Evolutionary conservation across 768 basidiomycete genomes (phyloP).

Genomic region (Crassisporium funariophilum): DNA sequence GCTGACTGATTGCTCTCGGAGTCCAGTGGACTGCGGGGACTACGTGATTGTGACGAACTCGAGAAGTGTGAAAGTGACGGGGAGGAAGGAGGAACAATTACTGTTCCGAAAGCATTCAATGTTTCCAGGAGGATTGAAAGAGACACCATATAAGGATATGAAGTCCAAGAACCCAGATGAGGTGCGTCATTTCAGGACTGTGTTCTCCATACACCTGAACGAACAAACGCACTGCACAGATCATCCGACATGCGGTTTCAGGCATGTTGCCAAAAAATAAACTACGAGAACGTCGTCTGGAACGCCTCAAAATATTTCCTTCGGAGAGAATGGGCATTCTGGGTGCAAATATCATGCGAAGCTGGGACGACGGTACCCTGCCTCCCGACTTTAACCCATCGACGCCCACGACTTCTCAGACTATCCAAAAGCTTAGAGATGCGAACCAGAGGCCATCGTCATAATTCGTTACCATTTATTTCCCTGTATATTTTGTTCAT

Average conservation of each 20-base stretch:
- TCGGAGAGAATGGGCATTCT: conserved; percentile 77
- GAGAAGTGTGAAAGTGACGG: conserved; percentile 79
- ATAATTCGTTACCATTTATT: no score
- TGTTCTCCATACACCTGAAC: conserved; percentile 1
- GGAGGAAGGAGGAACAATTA: conserved; percentile 85
- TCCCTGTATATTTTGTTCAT: conserved; percentile 4
- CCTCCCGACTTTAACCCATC: conserved; percentile 49
- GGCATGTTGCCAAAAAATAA: conserved; percentile 99
- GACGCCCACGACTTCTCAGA: conserved; percentile 40
- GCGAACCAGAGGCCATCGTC: conserved; percentile 18
- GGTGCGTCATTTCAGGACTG: conserved; percentile 49
- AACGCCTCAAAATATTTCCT: conserved; percentile 86
- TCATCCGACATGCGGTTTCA: conserved; percentile 93
- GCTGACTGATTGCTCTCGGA: not conserved
- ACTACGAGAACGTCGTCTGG: conserved; percentile 84
- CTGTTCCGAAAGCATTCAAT: conserved; percentile 89
- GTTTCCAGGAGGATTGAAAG: conserved; percentile 92
- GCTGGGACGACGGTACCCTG: conserved; percentile 83
- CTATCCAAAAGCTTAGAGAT: conserved; percentile 36
- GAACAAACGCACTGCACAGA: conserved; percentile 47
- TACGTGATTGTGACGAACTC: conserved; percentile 96
- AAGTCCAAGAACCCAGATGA: conserved; percentile 86
- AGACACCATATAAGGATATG: conserved; percentile 84
- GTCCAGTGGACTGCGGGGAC: conserved; percentile 92
- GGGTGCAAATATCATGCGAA: conserved; percentile 73